These are phyloP conservation scores for Microdochium nivale DNA, from an alignment of 2,329 filamentous ascomycete species.

Conservation along the genomic window DNA sequence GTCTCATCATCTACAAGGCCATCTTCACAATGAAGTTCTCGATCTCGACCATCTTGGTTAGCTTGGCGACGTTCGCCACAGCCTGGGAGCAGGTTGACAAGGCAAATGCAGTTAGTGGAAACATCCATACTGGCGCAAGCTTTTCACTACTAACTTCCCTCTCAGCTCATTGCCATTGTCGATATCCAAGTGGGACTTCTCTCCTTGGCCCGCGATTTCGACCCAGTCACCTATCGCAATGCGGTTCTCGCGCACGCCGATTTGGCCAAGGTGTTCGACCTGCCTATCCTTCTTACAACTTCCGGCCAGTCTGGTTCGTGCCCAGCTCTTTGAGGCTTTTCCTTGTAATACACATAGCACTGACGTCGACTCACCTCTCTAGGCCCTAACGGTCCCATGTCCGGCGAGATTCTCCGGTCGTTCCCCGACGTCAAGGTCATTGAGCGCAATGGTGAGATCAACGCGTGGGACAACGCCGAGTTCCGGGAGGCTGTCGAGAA, in stretches of 20 bases:
- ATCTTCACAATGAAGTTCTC: background rate
- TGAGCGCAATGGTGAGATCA: constrained; percentile 49
- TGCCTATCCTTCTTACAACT: constrained; percentile 49
- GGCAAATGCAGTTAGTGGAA: background rate
- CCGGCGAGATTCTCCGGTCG: constrained; percentile 49
- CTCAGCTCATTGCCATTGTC: constrained; percentile 37
- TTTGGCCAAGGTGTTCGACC: constrained; percentile 46
- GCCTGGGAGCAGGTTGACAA: background rate
- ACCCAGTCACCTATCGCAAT: constrained; percentile 44
- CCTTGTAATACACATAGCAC: background rate
- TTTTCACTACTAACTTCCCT: background rate
- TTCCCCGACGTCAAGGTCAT: constrained; percentile 49
- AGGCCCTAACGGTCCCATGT: constrained; percentile 50
- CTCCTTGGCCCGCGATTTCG: constrained; percentile 45
- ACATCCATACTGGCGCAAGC: background rate
- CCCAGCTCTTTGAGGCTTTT: background rate
- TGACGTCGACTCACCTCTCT: no score
- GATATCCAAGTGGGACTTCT: constrained; percentile 46
- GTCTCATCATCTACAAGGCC: no score
- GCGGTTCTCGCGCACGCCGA: constrained; percentile 49
- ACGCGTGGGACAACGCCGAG: constrained; percentile 54
- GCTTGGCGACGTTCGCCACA: background rate
- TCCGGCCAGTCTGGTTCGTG: constrained; percentile 36
- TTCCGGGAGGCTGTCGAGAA: constrained; percentile 47
- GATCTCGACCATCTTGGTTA: background rate